Percentiles rank a stretch among this genome's conserved stretches.
These are phyloP conservation scores for Beauveria sp. DNA, from an alignment of 2,329 filamentous ascomycete genomes.

Conservation along the genomic window DNA sequence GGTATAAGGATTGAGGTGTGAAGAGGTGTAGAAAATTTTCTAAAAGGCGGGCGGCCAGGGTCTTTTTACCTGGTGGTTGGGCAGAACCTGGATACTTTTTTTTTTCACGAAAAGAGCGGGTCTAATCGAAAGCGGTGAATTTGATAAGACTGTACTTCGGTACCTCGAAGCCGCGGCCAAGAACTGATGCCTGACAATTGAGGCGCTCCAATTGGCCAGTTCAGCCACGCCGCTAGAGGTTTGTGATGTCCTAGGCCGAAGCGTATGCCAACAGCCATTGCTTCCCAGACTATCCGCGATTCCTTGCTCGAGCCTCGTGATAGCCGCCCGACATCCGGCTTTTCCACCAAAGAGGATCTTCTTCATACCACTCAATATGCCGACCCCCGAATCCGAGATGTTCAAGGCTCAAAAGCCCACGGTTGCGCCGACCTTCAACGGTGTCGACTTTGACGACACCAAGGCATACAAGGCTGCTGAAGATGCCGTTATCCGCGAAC, in stretches of 20 bases:
- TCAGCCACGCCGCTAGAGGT: conserved; percentile 7
- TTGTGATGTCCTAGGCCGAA: conserved; percentile 7
- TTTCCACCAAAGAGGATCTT: not conserved
- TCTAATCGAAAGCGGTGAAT: conserved; percentile 27
- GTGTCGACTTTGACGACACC: conserved; percentile 80
- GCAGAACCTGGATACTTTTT: conserved; percentile 19
- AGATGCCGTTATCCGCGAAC: conserved; percentile 74
- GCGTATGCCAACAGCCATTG: conserved; percentile 1
- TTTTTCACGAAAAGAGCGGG: conserved; percentile 28
- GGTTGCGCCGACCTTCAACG: conserved; percentile 76
- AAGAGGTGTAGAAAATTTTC: conserved; percentile 14
- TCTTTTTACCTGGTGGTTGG: conserved; percentile 21
- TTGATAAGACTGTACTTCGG: not conserved
- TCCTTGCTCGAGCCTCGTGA: not conserved
- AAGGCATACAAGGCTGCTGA: conserved; percentile 74
- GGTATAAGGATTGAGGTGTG: conserved; percentile 8
- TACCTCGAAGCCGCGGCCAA: not conserved
- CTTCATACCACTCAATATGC: conserved; percentile 42
- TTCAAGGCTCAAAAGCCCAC: conserved; percentile 80
- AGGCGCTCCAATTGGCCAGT: conserved; percentile 5
- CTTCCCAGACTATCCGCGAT: not conserved
- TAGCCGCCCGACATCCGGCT: not conserved
- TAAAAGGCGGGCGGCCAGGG: conserved; percentile 11
- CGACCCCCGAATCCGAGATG: conserved; percentile 72
- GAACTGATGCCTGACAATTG: conserved; percentile 18